These are phyloP conservation scores for Pichia sp. DNA, from an alignment of 1,139 yeast genomes.

Conservation along the genomic window DNA sequence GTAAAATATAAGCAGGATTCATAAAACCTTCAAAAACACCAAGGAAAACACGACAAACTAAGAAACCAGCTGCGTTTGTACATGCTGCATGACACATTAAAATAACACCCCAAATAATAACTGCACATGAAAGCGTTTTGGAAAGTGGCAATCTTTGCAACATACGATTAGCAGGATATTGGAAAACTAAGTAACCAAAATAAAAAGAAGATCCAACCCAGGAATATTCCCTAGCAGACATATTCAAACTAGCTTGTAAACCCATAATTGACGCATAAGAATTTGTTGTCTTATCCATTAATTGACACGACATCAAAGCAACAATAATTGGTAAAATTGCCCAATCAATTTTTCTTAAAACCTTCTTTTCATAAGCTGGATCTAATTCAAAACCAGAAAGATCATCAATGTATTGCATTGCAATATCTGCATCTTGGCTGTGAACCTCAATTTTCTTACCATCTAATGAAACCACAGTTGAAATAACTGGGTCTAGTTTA, in stretches of 20 bases:
- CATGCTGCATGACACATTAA: conserved; percentile 37
- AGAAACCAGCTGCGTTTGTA: conserved; percentile 32
- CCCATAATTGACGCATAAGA: conserved; percentile 57
- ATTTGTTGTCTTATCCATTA: conserved; percentile 58
- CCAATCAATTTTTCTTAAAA: conserved; percentile 40
- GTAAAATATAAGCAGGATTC: conserved; percentile 54
- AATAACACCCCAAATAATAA: conserved; percentile 40
- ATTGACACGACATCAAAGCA: conserved; percentile 48
- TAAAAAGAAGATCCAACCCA: conserved; percentile 53
- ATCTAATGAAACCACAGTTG: conserved; percentile 14
- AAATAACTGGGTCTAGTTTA: conserved; percentile 12
- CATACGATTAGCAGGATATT: conserved; percentile 38
- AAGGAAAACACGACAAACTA: conserved; percentile 37
- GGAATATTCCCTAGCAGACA: conserved; percentile 43
- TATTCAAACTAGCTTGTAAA: conserved; percentile 34
- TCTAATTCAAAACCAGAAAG: conserved; percentile 26
- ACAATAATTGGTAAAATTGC: conserved; percentile 47
- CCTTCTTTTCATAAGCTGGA: conserved; percentile 30
- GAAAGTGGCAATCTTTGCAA: conserved; percentile 39
- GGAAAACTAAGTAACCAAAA: conserved; percentile 43
- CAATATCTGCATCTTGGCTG: conserved; percentile 14
- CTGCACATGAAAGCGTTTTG: conserved; percentile 32
- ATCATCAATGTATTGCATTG: conserved; percentile 14
- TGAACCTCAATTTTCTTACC: conserved; percentile 10
- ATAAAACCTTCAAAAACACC: conserved; percentile 53